These are phyloP conservation scores for Monosporascus sp. DNA, from an alignment of 2,329 filamentous ascomycete species.

Conservation along the genomic window DNA sequence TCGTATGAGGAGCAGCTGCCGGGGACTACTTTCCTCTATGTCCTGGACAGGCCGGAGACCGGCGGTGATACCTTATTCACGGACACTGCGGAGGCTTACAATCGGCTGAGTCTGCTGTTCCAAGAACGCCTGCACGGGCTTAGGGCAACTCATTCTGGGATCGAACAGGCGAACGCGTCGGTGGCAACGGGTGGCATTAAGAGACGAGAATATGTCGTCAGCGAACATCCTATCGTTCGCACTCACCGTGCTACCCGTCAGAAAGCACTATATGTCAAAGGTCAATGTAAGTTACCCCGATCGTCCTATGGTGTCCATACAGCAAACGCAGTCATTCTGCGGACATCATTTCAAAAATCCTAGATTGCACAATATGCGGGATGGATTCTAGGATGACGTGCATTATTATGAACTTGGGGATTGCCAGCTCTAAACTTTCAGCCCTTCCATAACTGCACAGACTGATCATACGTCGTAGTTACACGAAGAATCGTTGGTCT, in stretches of 20 bases:
- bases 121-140: conserved; percentile 75
- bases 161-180: conserved; percentile 72
- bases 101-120: conserved; percentile 72
- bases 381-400: no score
- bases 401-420: no score
- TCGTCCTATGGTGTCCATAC: no score
- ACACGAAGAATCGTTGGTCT: no score
- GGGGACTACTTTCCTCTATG: conserved; percentile 82
- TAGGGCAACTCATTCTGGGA: conserved; percentile 72
- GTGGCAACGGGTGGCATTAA: conserved; percentile 63
- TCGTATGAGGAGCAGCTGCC: conserved; percentile 86
- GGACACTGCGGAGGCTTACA: conserved; percentile 76
- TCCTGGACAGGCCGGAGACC: conserved; percentile 72
- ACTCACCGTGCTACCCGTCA: conserved; percentile 80
- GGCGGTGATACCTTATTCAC: conserved; percentile 84
- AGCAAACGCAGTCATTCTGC: no score
- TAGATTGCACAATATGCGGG: no score
- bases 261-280: conserved; percentile 77
- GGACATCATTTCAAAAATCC: no score
- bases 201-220: conserved; percentile 68
- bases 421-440: no score
- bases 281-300: no score
- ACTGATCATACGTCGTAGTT: no score
- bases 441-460: no score
- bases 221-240: conserved; percentile 70